phyloP scores from a whole-genome alignment of 164 flowering plant species.

The Protea cynaroides region DNA sequence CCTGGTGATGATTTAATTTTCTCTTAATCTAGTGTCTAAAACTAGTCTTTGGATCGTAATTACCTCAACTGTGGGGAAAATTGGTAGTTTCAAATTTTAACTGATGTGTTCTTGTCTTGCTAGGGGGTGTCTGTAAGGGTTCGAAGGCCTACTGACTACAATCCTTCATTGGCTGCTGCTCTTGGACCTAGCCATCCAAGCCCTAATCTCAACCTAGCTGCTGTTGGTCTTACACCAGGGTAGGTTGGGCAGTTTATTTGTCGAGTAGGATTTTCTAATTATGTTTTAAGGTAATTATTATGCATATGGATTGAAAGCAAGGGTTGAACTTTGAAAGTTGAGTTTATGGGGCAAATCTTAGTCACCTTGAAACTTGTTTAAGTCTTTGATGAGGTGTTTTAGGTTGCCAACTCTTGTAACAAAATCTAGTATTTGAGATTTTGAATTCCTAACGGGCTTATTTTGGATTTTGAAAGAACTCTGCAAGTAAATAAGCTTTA shows the following conservation, averaged over 20 bases:
- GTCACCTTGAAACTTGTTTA: no score
- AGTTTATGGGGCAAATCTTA: neutral
- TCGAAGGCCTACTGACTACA: conserved; percentile 84
- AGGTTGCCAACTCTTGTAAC: no score
- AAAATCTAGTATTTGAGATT: no score
- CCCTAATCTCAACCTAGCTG: conserved; percentile 71
- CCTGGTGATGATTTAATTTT: neutral
- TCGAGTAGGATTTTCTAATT: neutral
- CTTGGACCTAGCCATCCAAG: conserved; percentile 91
- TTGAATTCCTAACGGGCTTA: neutral
- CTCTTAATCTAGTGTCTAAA: neutral
- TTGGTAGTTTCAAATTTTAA: conserved; percentile 1
- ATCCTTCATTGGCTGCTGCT: conserved; percentile 77
- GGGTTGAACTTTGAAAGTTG: neutral
- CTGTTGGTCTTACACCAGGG: conserved; percentile 76
- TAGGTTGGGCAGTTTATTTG: conserved; percentile 15
- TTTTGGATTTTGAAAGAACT: neutral
- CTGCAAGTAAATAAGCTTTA: no score
- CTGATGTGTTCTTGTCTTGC: conserved; percentile 7
- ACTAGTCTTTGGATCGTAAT: neutral
- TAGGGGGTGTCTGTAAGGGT: conserved; percentile 86
- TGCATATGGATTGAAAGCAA: neutral
- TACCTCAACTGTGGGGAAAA: neutral
- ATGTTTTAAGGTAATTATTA: neutral
- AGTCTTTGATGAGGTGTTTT: no score